Percentiles rank a stretch among this genome's conserved stretches.
phyloP scores from a whole-genome alignment of 2,329 filamentous ascomycete genomes.

The Leptographium galeiforme region DNA sequence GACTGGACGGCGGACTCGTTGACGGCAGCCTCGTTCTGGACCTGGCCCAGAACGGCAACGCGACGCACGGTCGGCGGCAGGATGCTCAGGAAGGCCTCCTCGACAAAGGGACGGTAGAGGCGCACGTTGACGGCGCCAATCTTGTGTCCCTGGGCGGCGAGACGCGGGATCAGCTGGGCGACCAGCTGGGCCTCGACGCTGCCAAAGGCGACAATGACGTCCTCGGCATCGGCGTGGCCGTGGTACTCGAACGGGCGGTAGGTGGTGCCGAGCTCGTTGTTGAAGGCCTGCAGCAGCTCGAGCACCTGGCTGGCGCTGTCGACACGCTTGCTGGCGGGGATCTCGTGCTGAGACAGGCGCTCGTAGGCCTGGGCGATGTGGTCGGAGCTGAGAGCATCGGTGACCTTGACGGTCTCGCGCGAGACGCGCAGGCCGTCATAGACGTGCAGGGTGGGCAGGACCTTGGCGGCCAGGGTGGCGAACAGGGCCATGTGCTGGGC shows the following conservation, averaged over 20 bases:
- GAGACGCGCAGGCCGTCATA: constrained; percentile 66
- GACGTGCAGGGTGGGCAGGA: constrained; percentile 66
- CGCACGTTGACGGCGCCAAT: constrained; percentile 85
- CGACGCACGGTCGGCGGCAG: constrained; percentile 64
- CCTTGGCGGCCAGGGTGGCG: constrained; percentile 54
- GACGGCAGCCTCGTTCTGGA: constrained; percentile 58
- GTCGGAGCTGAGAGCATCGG: constrained; percentile 54
- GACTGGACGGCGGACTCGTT: constrained; percentile 67
- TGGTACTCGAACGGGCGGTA: constrained; percentile 92
- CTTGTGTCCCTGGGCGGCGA: constrained; percentile 60
- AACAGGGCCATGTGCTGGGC: constrained; percentile 80
- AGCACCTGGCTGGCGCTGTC: constrained; percentile 58
- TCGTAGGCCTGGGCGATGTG: constrained; percentile 54
- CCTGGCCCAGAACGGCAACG: constrained; percentile 81
- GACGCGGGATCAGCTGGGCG: constrained; percentile 61
- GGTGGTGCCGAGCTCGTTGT: constrained; percentile 82
- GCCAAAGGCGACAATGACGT: constrained; percentile 83
- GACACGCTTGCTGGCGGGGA: constrained; percentile 52
- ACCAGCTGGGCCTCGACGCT: constrained; percentile 80
- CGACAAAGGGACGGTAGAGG: constrained; percentile 87
- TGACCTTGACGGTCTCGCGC: constrained; percentile 57
- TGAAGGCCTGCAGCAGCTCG: constrained; percentile 61
- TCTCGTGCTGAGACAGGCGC: constrained; percentile 44
- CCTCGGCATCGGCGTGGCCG: constrained; percentile 66
- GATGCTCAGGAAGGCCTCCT: constrained; percentile 78